Evolutionary conservation across 2,329 filamentous ascomycete genomes (phyloP), one percentile per base, ranked within the genome.

Genomic region (Claviceps sorghi): DNA sequence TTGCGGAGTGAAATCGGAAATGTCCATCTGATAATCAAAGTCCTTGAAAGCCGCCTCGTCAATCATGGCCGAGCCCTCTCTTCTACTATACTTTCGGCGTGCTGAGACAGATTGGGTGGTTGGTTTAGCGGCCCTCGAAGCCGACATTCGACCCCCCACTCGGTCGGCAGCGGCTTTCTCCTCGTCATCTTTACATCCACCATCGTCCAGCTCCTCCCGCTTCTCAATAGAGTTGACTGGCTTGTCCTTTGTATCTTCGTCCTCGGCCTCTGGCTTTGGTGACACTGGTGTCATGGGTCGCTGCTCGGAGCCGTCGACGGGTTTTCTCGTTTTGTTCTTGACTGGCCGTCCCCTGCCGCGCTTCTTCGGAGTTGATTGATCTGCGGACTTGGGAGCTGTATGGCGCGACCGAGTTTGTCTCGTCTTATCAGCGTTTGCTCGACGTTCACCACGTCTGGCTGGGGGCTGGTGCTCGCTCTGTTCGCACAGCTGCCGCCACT

Each of bases 401-500:
- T 69, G 58, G 52, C 71, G 68, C 15, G 70, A 56, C 54, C 72
- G 66, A 7, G 71, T 58, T 5, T 70, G 63, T 56, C 73, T 78
- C 2, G 73, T 69, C 58, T 70, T 77, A 10, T 80, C 73, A 50
- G 74, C 72, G 57, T 81, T 79, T 30, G 80, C 79, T 55, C 87
- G 80, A 58, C 85, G 76, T 69, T 93, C 86, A 51, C 94, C 93
- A 65, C 93, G 83, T 62, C 83, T 83, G 6, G 93, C 93, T 0
- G 93, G 93, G 10, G 93, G 93, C 62, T 97, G 93, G 65, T 98
- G 89, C 61, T 95, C 90, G 64, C 88, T 90, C 69, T 96, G 89
- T 57, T 96, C 87, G 65, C 90, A 96, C 41, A 97, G 76, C 52
- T 87, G 80, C 59, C 89, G 88, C 93, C 93, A 98, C 68, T 98